phyloP scores from a whole-genome alignment of 495 filamentous ascomycete genomes.

The Aspergillus bertholletiae region DNA sequence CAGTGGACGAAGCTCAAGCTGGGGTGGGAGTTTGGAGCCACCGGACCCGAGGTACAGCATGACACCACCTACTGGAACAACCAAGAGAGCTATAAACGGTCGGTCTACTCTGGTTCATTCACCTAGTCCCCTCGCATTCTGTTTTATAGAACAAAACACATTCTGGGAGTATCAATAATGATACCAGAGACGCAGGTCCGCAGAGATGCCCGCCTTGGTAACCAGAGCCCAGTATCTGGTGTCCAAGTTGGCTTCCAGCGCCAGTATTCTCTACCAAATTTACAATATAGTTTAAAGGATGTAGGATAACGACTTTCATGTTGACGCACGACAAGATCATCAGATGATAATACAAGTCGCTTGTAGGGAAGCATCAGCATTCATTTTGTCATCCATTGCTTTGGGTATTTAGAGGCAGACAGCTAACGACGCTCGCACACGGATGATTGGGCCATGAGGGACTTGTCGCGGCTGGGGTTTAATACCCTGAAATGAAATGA shows the following conservation, averaged over 20 bases:
- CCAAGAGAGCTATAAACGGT: conserved; percentile 40
- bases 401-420: conserved; percentile 31
- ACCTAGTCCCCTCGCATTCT: background rate
- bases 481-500: conserved; percentile 16
- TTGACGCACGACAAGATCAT: conserved; percentile 15
- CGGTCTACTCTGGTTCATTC: background rate
- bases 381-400: conserved; percentile 21
- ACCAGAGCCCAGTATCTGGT: background rate
- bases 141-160: too few relatives aligned
- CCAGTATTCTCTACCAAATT: background rate
- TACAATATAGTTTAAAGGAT: conserved; percentile 5
- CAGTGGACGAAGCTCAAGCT: conserved; percentile 52
- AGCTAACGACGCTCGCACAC: conserved; percentile 32
- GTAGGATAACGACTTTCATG: conserved; percentile 24
- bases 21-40: conserved; percentile 58
- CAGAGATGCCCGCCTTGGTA: background rate
- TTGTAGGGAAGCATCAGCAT: conserved; percentile 14
- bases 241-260: background rate
- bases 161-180: background rate
- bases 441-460: conserved; percentile 14
- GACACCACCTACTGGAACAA: conserved; percentile 62
- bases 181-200: background rate
- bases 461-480: conserved; percentile 31
- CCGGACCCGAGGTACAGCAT: conserved; percentile 59
- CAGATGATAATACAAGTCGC: background rate